These are phyloP conservation scores for Cyclocybe cylindracea DNA, from an alignment of 768 basidiomycete genomes.

Conservation along the genomic window DNA sequence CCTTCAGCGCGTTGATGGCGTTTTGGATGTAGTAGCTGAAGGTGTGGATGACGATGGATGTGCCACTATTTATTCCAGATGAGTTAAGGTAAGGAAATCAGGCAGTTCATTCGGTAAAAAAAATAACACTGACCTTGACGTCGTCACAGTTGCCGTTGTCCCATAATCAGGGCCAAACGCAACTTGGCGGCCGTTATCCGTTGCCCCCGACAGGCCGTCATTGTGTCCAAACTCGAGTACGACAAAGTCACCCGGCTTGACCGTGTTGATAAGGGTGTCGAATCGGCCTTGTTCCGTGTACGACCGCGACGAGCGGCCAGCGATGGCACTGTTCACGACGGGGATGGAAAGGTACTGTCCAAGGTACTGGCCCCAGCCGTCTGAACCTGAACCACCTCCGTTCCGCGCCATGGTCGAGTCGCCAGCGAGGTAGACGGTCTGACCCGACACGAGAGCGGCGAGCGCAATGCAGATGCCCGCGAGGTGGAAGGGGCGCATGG, in stretches of 20 bases:
- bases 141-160: constrained; percentile 35
- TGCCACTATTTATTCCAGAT: constrained; percentile 29
- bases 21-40: constrained; percentile 49
- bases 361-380: constrained; percentile 47
- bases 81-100: neutral
- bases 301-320: constrained; percentile 45
- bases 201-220: constrained; percentile 36
- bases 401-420: constrained; percentile 46
- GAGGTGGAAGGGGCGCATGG: no score
- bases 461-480: no score
- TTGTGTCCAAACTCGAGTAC: constrained; percentile 53
- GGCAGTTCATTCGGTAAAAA: neutral
- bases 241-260: constrained; percentile 40
- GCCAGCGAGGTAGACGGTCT: constrained; percentile 34
- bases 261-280: constrained; percentile 39
- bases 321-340: constrained; percentile 47
- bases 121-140: constrained; percentile 28
- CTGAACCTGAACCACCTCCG: constrained; percentile 38
- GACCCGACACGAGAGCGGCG: no score
- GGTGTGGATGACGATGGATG: constrained; percentile 39
- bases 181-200: constrained; percentile 43
- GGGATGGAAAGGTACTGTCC: constrained; percentile 41
- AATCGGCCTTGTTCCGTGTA: constrained; percentile 51
- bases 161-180: constrained; percentile 40
- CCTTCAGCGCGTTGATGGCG: constrained; percentile 39